Conservation (phyloP, 2,329 filamentous ascomycete species). For the Arthrinium puccinioides region DNA sequence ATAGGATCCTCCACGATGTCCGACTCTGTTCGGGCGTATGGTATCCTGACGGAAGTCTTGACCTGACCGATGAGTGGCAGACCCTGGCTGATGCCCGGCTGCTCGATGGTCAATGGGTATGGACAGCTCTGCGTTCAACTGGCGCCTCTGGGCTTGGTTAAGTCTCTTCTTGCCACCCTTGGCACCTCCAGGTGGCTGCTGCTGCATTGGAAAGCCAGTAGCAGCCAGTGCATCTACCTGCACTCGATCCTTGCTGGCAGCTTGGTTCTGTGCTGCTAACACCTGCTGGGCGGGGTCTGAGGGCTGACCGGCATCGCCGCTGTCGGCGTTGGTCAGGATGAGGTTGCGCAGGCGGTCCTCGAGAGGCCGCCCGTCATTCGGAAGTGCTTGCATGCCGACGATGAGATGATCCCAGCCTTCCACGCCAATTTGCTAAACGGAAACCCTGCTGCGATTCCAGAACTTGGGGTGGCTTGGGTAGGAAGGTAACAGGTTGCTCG, state of each 20-base stretch:
- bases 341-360: neutral
- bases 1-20: conserved; percentile 9
- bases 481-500: too few relatives aligned
- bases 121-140: conserved; percentile 53
- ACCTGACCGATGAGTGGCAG: conserved; percentile 1
- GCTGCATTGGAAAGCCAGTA: neutral
- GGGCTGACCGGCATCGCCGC: neutral
- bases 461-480: too few relatives aligned
- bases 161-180: conserved; percentile 40
- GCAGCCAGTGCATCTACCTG: neutral
- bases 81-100: conserved; percentile 11
- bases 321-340: neutral
- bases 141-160: conserved; percentile 57
- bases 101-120: conserved; percentile 44
- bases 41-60: conserved; percentile 12
- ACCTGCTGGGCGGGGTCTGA: too few relatives aligned
- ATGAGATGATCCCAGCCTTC: too few relatives aligned
- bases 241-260: too few relatives aligned
- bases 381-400: neutral
- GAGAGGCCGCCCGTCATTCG: neutral
- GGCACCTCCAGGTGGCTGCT: conserved; percentile 4
- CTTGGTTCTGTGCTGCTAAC: too few relatives aligned
- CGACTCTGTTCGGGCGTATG: conserved; percentile 24
- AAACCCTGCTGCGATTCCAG: too few relatives aligned
- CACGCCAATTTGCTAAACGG: too few relatives aligned